A percentile compares a stretch with the other conserved stretches of the same genome.
Evolutionary conservation across 2,329 filamentous ascomycete genomes (phyloP).

Genomic region (Fusarium luffae): DNA sequence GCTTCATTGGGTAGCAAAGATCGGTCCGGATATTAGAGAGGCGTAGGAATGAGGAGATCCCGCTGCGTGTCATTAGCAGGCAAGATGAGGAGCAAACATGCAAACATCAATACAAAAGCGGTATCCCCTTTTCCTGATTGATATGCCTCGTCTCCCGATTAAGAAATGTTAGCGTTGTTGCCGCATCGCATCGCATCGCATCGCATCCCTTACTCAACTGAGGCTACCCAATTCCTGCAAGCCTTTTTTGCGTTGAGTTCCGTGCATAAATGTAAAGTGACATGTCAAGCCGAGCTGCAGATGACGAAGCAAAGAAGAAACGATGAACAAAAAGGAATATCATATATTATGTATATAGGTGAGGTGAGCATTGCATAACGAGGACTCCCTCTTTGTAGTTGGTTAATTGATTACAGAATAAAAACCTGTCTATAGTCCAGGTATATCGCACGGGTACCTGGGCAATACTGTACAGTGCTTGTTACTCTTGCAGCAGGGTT

Average conservation of each 20-base stretch:
- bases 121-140: not conserved
- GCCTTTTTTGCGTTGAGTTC: constrained; percentile 18
- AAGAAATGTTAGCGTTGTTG: constrained; percentile 38
- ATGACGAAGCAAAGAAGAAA: constrained; percentile 10
- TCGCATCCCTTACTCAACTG: constrained; percentile 28
- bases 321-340: not conserved
- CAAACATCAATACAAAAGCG: not conserved
- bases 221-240: constrained; percentile 14
- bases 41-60: constrained; percentile 7
- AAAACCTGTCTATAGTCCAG: not conserved
- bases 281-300: constrained; percentile 18
- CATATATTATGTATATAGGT: constrained; percentile 1
- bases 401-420: not conserved
- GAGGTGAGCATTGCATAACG: not conserved
- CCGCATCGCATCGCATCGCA: constrained; percentile 17
- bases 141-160: not conserved
- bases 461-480: constrained; percentile 12
- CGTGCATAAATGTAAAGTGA: constrained; percentile 26
- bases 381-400: constrained; percentile 5
- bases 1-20: constrained; percentile 2
- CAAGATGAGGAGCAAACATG: constrained; percentile 4
- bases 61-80: not conserved
- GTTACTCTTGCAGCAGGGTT: not conserved
- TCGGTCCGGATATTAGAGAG: constrained; percentile 7
- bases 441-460: not conserved